phyloP scores from a whole-genome alignment of 1,284 basidiomycete species.

The Inonotus obliquus region DNA sequence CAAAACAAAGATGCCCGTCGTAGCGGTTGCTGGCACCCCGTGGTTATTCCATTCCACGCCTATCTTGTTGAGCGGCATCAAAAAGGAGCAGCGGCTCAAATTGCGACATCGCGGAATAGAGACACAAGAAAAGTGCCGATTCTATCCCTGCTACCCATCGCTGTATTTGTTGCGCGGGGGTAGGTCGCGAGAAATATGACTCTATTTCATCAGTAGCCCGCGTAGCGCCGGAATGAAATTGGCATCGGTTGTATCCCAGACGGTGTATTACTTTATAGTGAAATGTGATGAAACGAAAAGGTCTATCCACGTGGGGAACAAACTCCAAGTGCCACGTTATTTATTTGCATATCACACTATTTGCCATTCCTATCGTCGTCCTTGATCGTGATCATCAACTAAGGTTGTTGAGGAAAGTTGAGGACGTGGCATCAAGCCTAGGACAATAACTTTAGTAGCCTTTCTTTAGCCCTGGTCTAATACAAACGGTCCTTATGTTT shows the following conservation, averaged over 20 bases:
- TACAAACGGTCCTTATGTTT: conserved; percentile 1
- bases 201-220: not conserved
- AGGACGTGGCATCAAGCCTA: not conserved
- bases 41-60: conserved; percentile 5
- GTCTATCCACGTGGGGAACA: not conserved
- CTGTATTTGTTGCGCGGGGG: not conserved
- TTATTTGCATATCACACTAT: too few species aligned
- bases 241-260: not conserved
- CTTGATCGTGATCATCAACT: not conserved
- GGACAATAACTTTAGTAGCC: not conserved
- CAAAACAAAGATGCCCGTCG: not conserved
- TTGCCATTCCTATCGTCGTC: too few species aligned
- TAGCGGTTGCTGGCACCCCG: not conserved
- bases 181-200: conserved; percentile 1
- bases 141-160: not conserved
- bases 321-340: not conserved
- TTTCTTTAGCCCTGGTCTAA: not conserved
- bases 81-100: not conserved
- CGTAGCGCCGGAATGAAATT: not conserved
- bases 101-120: not conserved
- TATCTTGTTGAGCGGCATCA: conserved; percentile 2
- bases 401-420: not conserved
- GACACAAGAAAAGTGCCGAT: not conserved
- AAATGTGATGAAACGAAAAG: not conserved
- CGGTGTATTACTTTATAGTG: not conserved